Evolutionary conservation across 140 eudicot species (phyloP).

Genomic region (Oenanthe javanica): DNA sequence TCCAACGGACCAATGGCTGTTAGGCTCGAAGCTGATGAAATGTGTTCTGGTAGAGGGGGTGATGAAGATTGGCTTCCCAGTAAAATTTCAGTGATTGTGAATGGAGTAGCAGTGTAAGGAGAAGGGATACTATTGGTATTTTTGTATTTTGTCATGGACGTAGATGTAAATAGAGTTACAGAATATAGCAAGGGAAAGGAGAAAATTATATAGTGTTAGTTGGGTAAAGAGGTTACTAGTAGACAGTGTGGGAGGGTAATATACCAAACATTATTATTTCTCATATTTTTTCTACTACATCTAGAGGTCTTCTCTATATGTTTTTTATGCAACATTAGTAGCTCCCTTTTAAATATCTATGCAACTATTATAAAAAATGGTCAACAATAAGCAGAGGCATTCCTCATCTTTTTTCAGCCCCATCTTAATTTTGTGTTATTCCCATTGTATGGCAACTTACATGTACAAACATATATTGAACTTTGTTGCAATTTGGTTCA

Average conservation of each 20-base stretch:
- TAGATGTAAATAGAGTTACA: slow-evolving; percentile 29
- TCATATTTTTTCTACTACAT: slow-evolving; percentile 16
- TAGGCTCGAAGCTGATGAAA: slow-evolving; percentile 45
- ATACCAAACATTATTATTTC: slow-evolving; percentile 24
- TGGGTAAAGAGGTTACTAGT: slow-evolving; percentile 19
- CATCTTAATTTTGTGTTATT: background rate
- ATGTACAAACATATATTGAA: background rate
- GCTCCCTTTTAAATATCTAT: slow-evolving; percentile 20
- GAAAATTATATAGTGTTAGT: background rate
- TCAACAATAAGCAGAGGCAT: slow-evolving; percentile 27
- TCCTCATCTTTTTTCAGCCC: background rate
- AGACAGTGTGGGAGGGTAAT: slow-evolving; percentile 21
- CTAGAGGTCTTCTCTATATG: slow-evolving; percentile 8
- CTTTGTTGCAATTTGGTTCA: no score
- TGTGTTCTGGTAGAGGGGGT: slow-evolving; percentile 23
- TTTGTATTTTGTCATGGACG: slow-evolving; percentile 24
- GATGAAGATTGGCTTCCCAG: slow-evolving; percentile 72
- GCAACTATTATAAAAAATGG: slow-evolving; percentile 14
- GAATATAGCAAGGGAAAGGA: slow-evolving; percentile 8
- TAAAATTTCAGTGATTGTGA: slow-evolving; percentile 41
- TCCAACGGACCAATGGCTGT: slow-evolving; percentile 27
- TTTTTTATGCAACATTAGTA: slow-evolving; percentile 5
- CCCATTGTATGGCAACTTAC: background rate
- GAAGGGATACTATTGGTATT: slow-evolving; percentile 17
- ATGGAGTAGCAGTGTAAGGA: slow-evolving; percentile 12